Base-by-base conservation (phyloP, 2,329 filamentous ascomycete genomes). In the Aspergillus brasiliensis region DNA sequence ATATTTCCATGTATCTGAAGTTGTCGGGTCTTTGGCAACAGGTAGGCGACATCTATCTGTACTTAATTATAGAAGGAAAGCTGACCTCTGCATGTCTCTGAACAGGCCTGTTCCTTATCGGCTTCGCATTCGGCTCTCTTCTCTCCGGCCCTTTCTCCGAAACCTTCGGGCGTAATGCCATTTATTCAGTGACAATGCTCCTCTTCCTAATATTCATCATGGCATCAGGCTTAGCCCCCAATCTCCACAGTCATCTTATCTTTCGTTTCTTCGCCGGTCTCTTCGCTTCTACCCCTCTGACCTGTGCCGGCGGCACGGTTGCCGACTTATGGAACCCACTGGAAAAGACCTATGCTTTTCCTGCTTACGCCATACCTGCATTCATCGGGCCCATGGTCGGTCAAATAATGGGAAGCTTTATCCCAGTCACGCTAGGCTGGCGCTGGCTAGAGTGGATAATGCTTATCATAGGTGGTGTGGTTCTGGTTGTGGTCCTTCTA, bases 221-320 rank as follows among this genome's bases (percentile, higher is more conserved):
- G 68, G 82, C 76, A 0, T 75, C 77, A 0, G 83, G 73, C 1
- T 67, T 84, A 17, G 73, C 81, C 1, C 80, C 80, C 0, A 83
- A 79, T 15, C 80, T 84, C 60, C 78, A 75, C 0, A 78, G 78
- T 0, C 80, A 83, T 58, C 69, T 85, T 3, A 76, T 75, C 1
- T 83, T 83, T 57, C 77, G 82, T 2, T 83, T 82, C 60, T 64
- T 84, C 3, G 78, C 82, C 2, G 81, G 83, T 2, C 68, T 82
- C 51, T 83, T 81, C 55, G 79, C 71, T 61, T 78, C 71, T 64
- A 82, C 76, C 48, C 81, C 74, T 17, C 70, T 76, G 63, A 82
- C 74, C 48, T 83, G 70, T 63, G 80, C 79, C 8, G 80, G 80
- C 1, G 80, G 80, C 3, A 78, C 75, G 0, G 73, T 82, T 3